Base-by-base conservation (phyloP, 495 filamentous ascomycete genomes). In the Lasiosphaeria hispida region DNA sequence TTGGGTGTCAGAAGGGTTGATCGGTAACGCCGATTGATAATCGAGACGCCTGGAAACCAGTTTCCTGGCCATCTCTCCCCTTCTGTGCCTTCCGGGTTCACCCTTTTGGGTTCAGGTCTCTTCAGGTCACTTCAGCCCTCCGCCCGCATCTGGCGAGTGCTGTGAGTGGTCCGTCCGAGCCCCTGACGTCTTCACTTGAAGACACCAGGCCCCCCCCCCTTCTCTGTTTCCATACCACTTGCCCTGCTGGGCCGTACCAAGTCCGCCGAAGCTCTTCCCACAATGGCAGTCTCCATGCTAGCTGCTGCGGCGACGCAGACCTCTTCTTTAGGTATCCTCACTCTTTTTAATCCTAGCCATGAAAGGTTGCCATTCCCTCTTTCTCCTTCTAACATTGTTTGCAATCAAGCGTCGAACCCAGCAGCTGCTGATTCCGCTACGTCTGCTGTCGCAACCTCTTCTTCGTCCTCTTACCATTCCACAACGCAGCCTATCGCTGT, bases 201-300 rank as follows among this genome's bases (percentile, higher is more conserved):
- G 23, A 30, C 23, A 30, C 23, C 23, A 5, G 23, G 2, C 23
- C 23, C 23, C 23, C 53, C 38, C 47, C 40, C 48, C 55, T 50
- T 13, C 38, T 8, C 36, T 35, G 17, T 59, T 18, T 48, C 30
- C 39, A 34, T 56, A 35, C 64, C 63, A 38, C 55, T 58, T 62
- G 54, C 64, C 57, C 44, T 57, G 41, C 43, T 43, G 42, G 44
- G 3, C 19, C 42, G 39, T 51, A 47, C 41, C 53, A 42, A 18
- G 51, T 15, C 55, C 18, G 49, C 42, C 41, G 48, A 48, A 48
- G 53, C 41, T 39, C 38, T 43, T 50, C 48, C 59, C 39, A 62
- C 42, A 42, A 72, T 72, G 70, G 64, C 70, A 2, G 62, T 59
- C 49, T 69, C 68, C 42, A 38, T 69, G 66, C 52, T 72, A 39